Evolutionary conservation across 2,329 filamentous ascomycete species (phyloP).

Genomic region (Meredithiella fracta): DNA sequence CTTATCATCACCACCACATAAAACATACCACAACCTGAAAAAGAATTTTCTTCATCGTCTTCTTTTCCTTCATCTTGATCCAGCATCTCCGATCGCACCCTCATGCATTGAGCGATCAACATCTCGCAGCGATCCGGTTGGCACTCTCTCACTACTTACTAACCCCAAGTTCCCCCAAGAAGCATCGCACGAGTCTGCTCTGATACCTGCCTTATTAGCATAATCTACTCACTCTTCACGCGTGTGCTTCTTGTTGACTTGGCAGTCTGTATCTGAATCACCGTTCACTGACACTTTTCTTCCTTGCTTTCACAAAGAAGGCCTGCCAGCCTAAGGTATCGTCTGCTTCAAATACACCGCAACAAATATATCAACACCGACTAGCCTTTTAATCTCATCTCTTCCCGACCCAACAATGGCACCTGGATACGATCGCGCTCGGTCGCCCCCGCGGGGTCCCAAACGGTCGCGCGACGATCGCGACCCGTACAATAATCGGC

Average conservation of each 20-base stretch:
- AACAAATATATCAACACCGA: background rate
- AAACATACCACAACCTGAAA: background rate
- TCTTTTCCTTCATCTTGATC: background rate
- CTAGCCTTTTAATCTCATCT: background rate
- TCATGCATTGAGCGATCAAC: background rate
- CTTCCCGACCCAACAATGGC: background rate
- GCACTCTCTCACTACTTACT: constrained; percentile 11
- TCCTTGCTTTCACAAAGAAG: constrained; percentile 4
- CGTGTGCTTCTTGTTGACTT: constrained; percentile 2
- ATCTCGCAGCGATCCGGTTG: constrained; percentile 12
- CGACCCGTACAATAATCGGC: constrained; percentile 39
- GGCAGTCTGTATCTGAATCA: constrained; percentile 3
- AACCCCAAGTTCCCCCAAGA: background rate
- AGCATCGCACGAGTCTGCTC: background rate
- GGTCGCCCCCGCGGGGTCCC: constrained; percentile 20
- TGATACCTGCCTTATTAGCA: background rate
- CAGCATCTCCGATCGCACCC: background rate
- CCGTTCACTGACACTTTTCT: constrained; percentile 12
- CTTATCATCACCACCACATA: background rate
- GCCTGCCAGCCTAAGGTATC: background rate
- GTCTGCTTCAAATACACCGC: background rate
- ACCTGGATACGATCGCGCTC: constrained; percentile 15
- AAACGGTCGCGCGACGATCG: constrained; percentile 53
- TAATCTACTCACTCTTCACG: too few relatives aligned
- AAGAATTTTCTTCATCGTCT: background rate